These are phyloP conservation scores for Penicillium ucsense DNA, from an alignment of 495 filamentous ascomycete genomes.

Conservation along the genomic window DNA sequence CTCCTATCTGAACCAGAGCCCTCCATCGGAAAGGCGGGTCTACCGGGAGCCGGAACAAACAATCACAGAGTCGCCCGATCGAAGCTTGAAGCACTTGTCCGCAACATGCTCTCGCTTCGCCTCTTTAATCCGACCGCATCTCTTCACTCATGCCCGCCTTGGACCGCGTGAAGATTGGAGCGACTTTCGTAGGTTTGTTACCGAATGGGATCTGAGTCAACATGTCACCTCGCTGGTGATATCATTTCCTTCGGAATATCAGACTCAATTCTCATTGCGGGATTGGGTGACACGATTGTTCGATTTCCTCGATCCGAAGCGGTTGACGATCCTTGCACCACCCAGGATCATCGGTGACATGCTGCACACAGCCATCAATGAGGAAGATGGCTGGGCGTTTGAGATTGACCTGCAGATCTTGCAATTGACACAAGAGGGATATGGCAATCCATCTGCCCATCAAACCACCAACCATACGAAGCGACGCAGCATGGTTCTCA, in stretches of 20 bases:
- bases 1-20: slow-evolving; percentile 14
- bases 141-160: slow-evolving; percentile 27
- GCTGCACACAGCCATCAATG: slow-evolving; percentile 18
- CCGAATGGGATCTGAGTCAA: slow-evolving; percentile 12
- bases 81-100: slow-evolving; percentile 26
- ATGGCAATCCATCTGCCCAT: background rate
- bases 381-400: slow-evolving; percentile 33
- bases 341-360: slow-evolving; percentile 24
- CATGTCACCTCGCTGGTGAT: slow-evolving; percentile 25
- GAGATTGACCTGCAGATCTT: slow-evolving; percentile 27
- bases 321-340: slow-evolving; percentile 26
- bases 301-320: slow-evolving; percentile 17
- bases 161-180: slow-evolving; percentile 17
- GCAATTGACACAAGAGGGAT: slow-evolving; percentile 1
- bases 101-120: slow-evolving; percentile 18
- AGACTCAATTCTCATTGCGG: slow-evolving; percentile 4
- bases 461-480: background rate
- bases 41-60: slow-evolving; percentile 16
- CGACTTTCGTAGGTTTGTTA: slow-evolving; percentile 21
- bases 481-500: slow-evolving; percentile 9
- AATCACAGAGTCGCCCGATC: slow-evolving; percentile 12
- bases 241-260: background rate
- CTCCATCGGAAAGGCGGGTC: slow-evolving; percentile 19
- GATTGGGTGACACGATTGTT: slow-evolving; percentile 27
- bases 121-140: slow-evolving; percentile 20